Conservation (phyloP, 169 alveolate genomes). For the Toxoplasma gondii region DNA sequence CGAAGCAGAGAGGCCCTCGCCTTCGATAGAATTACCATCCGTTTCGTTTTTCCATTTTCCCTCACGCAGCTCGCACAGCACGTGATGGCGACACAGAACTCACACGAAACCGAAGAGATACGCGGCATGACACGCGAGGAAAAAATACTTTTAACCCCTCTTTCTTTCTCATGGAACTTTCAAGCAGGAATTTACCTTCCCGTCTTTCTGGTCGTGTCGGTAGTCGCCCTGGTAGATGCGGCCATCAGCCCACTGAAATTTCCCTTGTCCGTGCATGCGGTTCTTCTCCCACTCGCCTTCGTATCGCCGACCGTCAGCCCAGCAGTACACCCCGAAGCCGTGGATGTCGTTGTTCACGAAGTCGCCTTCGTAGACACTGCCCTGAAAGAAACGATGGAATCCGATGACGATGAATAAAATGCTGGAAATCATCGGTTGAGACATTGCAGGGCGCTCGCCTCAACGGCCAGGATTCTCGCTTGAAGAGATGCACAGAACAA, state of each 20-base stretch:
- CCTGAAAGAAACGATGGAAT: slow-evolving; percentile 81
- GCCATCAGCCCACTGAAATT: slow-evolving; percentile 82
- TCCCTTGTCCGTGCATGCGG: slow-evolving; percentile 51
- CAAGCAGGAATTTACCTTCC: slow-evolving; percentile 66
- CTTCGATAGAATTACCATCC: too few relatives aligned
- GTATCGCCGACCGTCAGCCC: slow-evolving; percentile 77
- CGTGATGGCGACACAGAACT: too few relatives aligned
- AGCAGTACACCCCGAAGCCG: slow-evolving; percentile 84
- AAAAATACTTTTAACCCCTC: too few relatives aligned
- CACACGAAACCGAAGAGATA: too few relatives aligned
- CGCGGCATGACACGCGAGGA: too few relatives aligned
- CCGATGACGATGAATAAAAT: slow-evolving; percentile 63
- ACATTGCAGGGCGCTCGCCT: neutral
- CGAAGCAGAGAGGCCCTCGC: too few relatives aligned
- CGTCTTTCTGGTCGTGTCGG: slow-evolving; percentile 79
- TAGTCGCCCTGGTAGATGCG: slow-evolving; percentile 79
- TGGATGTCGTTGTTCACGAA: slow-evolving; percentile 85
- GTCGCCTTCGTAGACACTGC: slow-evolving; percentile 84
- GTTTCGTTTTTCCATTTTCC: too few relatives aligned
- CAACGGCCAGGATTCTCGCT: neutral
- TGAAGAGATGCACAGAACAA: neutral
- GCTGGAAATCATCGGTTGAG: slow-evolving; percentile 72
- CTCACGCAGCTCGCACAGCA: too few relatives aligned
- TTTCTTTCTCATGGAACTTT: too few relatives aligned
- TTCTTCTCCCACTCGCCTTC: slow-evolving; percentile 80